A percentile compares a stretch with the other conserved stretches of the same genome.
Conservation (phyloP, 2,329 filamentous ascomycete species). For the Aspergillus sp. region DNA sequence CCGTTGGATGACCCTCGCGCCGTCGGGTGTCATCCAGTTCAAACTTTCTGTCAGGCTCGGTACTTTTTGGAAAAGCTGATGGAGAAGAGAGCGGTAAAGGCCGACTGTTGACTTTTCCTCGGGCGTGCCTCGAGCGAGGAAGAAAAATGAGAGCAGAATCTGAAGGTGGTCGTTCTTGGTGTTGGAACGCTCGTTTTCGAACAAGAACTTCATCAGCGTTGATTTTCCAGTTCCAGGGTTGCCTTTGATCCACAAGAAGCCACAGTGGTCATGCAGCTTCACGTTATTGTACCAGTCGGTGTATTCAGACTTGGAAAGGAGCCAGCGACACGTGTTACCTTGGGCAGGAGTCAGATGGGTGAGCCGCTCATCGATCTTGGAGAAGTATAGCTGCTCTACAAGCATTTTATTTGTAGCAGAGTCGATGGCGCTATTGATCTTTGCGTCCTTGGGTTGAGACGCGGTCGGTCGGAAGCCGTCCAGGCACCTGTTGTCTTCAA, state of each 20-base stretch:
- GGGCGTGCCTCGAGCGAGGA: conserved; percentile 31
- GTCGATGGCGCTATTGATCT: no score
- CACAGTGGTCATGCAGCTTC: conserved; percentile 27
- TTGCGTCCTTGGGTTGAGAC: no score
- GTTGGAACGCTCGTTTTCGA: no score
- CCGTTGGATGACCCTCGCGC: no score
- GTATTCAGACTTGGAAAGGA: conserved; percentile 43
- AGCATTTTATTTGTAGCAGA: no score
- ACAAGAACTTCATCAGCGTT: conserved; percentile 41
- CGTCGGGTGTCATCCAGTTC: no score
- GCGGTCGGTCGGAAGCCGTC: no score
- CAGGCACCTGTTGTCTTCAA: no score
- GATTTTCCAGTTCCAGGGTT: conserved; percentile 46
- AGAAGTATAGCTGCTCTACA: no score
- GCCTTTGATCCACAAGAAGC: conserved; percentile 46
- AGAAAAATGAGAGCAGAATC: conserved; percentile 35
- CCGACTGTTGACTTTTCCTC: conserved; percentile 31
- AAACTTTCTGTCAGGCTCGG: no score
- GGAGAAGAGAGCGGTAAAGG: conserved; percentile 35
- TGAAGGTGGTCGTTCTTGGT: conserved; percentile 25
- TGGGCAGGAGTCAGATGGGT: conserved; percentile 29
- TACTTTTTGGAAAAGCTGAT: conserved; percentile 18
- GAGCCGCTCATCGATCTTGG: no score
- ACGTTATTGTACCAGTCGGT: conserved; percentile 42
- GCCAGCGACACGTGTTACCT: conserved; percentile 50